A percentile compares a stretch with the other conserved stretches of the same genome.
phyloP scores from a whole-genome alignment of 1,284 basidiomycete species.

The Marasmius tenuissimus region DNA sequence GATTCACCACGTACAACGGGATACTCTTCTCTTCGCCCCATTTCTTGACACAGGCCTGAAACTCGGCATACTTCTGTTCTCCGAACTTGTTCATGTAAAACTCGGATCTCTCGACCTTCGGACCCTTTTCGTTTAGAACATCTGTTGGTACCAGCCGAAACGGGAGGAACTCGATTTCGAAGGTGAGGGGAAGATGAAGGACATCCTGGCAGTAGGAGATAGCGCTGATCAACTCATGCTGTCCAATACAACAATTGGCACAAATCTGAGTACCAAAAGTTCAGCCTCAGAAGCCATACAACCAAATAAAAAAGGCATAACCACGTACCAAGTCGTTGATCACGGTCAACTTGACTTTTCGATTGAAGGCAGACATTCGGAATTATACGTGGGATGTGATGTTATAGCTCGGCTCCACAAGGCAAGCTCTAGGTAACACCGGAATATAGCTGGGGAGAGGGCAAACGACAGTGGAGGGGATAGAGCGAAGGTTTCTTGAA shows the following conservation, averaged over 20 bases:
- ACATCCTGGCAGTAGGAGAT: constrained; percentile 59
- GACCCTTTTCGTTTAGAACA: constrained; percentile 43
- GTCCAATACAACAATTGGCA: constrained; percentile 73
- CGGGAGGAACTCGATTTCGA: constrained; percentile 76
- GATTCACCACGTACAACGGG: constrained; percentile 56
- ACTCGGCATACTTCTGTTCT: constrained; percentile 49
- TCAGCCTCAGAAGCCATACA: constrained; percentile 6
- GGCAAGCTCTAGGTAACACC: not conserved
- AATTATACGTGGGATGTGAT: constrained; percentile 5
- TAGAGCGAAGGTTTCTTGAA: constrained; percentile 3
- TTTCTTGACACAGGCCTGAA: constrained; percentile 50
- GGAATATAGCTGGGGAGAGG: not conserved
- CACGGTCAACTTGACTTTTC: constrained; percentile 62
- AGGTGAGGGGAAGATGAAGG: constrained; percentile 59
- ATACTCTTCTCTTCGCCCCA: constrained; percentile 62
- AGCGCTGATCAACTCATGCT: constrained; percentile 70
- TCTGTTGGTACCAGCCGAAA: constrained; percentile 60
- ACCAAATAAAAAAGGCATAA: constrained; percentile 12
- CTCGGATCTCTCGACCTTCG: constrained; percentile 45
- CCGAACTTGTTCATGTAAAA: constrained; percentile 59
- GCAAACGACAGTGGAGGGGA: not conserved
- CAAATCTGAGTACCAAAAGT: constrained; percentile 48
- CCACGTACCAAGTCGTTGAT: constrained; percentile 70
- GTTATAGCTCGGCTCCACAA: not conserved
- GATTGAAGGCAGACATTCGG: constrained; percentile 35